Evolutionary conservation across 2,329 filamentous ascomycete genomes (phyloP), one percentile per base, ranked within the genome.

Genomic region (Xylaria sp.): DNA sequence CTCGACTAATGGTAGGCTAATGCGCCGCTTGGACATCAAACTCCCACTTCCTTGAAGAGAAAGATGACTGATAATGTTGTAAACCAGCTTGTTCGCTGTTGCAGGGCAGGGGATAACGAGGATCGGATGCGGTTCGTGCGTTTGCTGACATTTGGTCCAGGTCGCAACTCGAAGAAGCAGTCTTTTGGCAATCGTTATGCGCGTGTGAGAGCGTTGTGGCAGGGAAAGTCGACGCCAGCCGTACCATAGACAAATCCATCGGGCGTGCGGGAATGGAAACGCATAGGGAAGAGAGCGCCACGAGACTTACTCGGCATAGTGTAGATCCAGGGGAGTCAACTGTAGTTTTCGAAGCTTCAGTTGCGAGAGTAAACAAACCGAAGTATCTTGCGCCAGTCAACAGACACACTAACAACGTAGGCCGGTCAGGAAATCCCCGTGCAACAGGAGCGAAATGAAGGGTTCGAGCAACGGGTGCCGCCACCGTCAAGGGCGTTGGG

Each of bases 301-400:
- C 28, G 23, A 28, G 37, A 72, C 71, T 72, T 72, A 73, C 71
- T 72, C 50, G 69, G 71, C 71, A 73, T 73, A 43, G 64, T 71
- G 63, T 60, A 59, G 31, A 37, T 60, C 43, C 49, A 35, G 23
- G 25, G 15, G 19, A 43, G 47, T 46, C 46, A 58, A 63, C 57
- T 21, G 52, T 62, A 63, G 60, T 59, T 55, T 14, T 19, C 14
- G 40, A 47, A 55, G 62, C 64, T 64, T 60, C 64, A 59, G 62
- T 49, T 52, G 56, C 37, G 37, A 35, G n/a, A 33, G 31, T 25
- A 28, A 45, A 21, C 25, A 40, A 63, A 56, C 19, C 19, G 40
- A 19, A 35, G 8, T 56, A 37, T 60, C 31, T 53, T 46, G 35
- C 40, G 40, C 25, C 50, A 28, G 58, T 23, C 40, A 55, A n/a